These are phyloP conservation scores for Huntiella savannae DNA, from an alignment of 2,329 filamentous ascomycete species.

Conservation along the genomic window DNA sequence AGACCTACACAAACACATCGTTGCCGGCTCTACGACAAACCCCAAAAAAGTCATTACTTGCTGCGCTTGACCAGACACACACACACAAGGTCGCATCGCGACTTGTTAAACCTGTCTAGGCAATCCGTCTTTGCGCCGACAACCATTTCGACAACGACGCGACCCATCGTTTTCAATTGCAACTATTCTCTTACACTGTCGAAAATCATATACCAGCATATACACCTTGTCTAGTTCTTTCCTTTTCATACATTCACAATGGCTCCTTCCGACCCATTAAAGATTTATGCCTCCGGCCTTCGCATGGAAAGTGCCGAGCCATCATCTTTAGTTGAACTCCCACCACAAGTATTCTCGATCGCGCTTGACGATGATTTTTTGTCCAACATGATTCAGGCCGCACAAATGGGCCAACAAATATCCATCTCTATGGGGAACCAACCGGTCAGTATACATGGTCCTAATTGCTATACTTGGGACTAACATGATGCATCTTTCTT, in stretches of 20 bases:
- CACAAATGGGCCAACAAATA: slow-evolving; percentile 35
- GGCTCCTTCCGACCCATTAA: slow-evolving; percentile 23
- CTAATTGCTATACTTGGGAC: not conserved
- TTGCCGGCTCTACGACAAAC: no score
- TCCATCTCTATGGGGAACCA: slow-evolving; percentile 36
- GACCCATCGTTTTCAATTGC: not conserved
- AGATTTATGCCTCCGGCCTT: slow-evolving; percentile 38
- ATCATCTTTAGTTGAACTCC: slow-evolving; percentile 23
- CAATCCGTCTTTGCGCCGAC: no score
- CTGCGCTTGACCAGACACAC: not conserved
- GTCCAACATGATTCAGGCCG: slow-evolving; percentile 42
- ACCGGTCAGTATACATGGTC: slow-evolving; percentile 33
- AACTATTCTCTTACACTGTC: not conserved
- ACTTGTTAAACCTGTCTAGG: not conserved
- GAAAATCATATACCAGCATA: not conserved
- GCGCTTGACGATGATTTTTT: slow-evolving; percentile 38
- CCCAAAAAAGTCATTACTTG: not conserved
- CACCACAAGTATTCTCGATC: slow-evolving; percentile 37
- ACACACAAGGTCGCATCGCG: not conserved
- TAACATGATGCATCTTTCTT: slow-evolving; percentile 5
- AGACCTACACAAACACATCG: not conserved
- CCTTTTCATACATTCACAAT: slow-evolving; percentile 12
- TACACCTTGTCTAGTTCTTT: not conserved
- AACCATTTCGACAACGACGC: not conserved
- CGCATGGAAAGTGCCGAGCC: slow-evolving; percentile 32